Evolutionary conservation across 257 asterid species (phyloP).

Genomic region (Nicotiana otophora): DNA sequence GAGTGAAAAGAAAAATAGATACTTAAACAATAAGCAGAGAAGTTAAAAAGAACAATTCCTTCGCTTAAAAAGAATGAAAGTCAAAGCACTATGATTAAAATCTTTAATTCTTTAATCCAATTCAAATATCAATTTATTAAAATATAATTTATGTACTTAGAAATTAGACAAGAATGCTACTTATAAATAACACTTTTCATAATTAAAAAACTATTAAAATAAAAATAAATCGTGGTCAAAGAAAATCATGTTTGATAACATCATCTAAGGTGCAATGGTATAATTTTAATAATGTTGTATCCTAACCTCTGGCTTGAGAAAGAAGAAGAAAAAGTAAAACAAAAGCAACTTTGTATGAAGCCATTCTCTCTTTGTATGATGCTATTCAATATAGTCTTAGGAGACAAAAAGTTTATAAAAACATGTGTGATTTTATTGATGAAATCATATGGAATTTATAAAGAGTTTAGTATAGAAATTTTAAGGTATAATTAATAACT

Average conservation of each 20-base stretch:
- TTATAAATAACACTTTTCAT: background rate
- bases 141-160: background rate
- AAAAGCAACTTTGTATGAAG: background rate
- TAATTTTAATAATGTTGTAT: background rate
- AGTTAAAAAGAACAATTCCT: background rate
- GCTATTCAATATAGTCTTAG: too few relatives aligned
- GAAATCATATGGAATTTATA: background rate
- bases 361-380: background rate
- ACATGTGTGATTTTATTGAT: background rate
- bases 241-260: background rate
- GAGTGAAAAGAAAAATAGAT: background rate
- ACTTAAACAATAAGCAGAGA: background rate
- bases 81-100: too few relatives aligned
- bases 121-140: background rate
- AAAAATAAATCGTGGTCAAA: background rate
- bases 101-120: too few relatives aligned
- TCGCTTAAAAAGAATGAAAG: too few relatives aligned
- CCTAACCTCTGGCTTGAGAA: background rate
- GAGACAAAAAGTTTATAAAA: background rate
- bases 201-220: background rate
- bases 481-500: background rate
- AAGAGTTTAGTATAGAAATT: background rate
- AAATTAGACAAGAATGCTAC: background rate
- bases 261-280: background rate
- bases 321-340: background rate